phyloP scores from a whole-genome alignment of 208 protist genomes.

The Crithidia brevicula region DNA sequence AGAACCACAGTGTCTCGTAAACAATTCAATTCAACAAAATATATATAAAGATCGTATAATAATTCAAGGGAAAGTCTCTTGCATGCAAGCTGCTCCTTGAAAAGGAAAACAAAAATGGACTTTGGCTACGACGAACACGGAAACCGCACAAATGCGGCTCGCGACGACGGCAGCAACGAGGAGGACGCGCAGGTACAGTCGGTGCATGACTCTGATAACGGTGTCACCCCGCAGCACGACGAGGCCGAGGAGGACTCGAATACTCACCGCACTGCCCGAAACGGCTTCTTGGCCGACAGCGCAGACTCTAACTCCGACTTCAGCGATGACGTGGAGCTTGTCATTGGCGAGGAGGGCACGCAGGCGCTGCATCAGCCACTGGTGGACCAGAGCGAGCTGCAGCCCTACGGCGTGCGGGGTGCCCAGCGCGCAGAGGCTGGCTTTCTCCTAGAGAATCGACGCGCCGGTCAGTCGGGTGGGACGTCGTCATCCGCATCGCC shows the following conservation, averaged over 20 bases:
- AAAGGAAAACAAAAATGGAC: too few species aligned
- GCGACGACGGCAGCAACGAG: constrained; percentile 19
- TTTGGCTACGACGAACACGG: constrained; percentile 81
- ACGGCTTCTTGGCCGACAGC: neutral
- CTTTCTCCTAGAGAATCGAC: constrained; percentile 50
- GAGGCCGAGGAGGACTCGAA: constrained; percentile 19
- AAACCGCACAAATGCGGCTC: constrained; percentile 29
- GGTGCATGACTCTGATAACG: constrained; percentile 27
- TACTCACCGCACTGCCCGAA: neutral
- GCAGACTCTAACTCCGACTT: constrained; percentile 50
- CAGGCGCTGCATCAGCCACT: constrained; percentile 71
- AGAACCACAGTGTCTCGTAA: too few species aligned
- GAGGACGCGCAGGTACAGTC: constrained; percentile 35
- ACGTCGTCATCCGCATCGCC: constrained; percentile 24
- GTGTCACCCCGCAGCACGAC: constrained; percentile 23
- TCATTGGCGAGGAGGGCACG: constrained; percentile 77
- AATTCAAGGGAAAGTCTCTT: too few species aligned
- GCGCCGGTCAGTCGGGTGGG: constrained; percentile 3
- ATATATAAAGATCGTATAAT: too few species aligned
- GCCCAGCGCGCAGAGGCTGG: constrained; percentile 18
- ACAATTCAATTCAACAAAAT: too few species aligned
- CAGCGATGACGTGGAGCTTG: constrained; percentile 82
- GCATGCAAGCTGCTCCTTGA: too few species aligned
- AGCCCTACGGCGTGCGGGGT: constrained; percentile 16
- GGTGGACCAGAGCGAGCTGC: constrained; percentile 43